Evolutionary conservation across 371 early-diverging fungal genomes (phyloP).

Genomic region (Phascolomyces articulosus): DNA sequence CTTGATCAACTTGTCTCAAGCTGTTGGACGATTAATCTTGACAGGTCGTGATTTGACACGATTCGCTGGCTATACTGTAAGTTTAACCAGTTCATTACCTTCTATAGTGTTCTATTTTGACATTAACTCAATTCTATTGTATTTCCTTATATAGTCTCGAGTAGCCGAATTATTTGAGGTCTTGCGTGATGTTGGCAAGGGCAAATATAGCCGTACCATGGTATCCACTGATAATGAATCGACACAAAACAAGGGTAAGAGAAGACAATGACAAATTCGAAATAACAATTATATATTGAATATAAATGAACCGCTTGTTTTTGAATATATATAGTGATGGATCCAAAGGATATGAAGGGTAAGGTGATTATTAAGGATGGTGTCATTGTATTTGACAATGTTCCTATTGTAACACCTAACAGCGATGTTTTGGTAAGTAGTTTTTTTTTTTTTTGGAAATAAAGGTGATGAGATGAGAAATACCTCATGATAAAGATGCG

Average conservation of each 20-base stretch:
- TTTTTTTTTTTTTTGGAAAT: not conserved
- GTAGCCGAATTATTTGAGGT: conserved; percentile 80
- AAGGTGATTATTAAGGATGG: conserved; percentile 63
- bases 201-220: conserved; percentile 69
- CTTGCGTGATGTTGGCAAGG: conserved; percentile 69
- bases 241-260: conserved; percentile 37
- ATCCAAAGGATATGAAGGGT: conserved; percentile 60
- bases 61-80: conserved; percentile 74
- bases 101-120: not conserved
- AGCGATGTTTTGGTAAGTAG: conserved; percentile 81
- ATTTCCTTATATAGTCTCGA: conserved; percentile 65
- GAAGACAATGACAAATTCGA: not conserved
- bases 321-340: conserved; percentile 29
- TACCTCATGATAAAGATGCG: too few species aligned
- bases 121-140: too few species aligned
- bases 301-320: not conserved
- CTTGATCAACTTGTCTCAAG: conserved; percentile 85
- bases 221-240: conserved; percentile 45
- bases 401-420: conserved; percentile 93
- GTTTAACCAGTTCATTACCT: conserved; percentile 6
- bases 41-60: conserved; percentile 83
- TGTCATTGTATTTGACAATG: conserved; percentile 84
- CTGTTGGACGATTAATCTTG: conserved; percentile 82
- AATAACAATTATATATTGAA: not conserved
- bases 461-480: too few species aligned